Percentiles rank a stretch among this genome's conserved stretches.
phyloP scores from a whole-genome alignment of 306 rosid species.

The Castanea crenata region DNA sequence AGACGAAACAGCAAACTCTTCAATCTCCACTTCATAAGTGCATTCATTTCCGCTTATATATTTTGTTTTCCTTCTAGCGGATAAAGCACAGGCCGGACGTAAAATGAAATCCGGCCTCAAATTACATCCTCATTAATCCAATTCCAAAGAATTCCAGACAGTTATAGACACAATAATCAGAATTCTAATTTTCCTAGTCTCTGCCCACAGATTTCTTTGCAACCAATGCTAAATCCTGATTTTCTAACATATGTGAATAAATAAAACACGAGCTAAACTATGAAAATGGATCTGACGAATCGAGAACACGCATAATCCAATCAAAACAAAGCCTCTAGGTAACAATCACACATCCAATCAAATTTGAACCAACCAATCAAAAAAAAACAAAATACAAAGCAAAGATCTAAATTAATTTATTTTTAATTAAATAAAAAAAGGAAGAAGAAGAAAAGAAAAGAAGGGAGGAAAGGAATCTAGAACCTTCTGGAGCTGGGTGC shows the following conservation, averaged over 20 bases:
- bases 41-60: background rate
- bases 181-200: background rate
- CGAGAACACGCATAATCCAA: constrained; percentile 26
- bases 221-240: background rate
- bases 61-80: background rate
- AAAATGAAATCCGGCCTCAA: background rate
- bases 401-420: constrained; percentile 33
- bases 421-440: constrained; percentile 7
- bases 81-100: background rate
- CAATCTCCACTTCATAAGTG: background rate
- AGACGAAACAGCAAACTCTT: background rate
- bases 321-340: constrained; percentile 9
- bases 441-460: background rate
- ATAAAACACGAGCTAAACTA: background rate
- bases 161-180: background rate
- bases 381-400: constrained; percentile 20
- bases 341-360: constrained; percentile 50
- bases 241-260: background rate
- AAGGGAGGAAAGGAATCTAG: constrained; percentile 1
- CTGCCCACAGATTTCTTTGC: constrained; percentile 5
- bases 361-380: constrained; percentile 22
- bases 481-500: constrained; percentile 91
- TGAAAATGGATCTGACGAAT: constrained; percentile 24
- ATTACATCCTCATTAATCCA: background rate
- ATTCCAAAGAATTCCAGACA: background rate